A percentile compares a stretch with the other conserved stretches of the same genome.
phyloP scores from a whole-genome alignment of 2,329 filamentous ascomycete species.

The Graphium sp. region DNA sequence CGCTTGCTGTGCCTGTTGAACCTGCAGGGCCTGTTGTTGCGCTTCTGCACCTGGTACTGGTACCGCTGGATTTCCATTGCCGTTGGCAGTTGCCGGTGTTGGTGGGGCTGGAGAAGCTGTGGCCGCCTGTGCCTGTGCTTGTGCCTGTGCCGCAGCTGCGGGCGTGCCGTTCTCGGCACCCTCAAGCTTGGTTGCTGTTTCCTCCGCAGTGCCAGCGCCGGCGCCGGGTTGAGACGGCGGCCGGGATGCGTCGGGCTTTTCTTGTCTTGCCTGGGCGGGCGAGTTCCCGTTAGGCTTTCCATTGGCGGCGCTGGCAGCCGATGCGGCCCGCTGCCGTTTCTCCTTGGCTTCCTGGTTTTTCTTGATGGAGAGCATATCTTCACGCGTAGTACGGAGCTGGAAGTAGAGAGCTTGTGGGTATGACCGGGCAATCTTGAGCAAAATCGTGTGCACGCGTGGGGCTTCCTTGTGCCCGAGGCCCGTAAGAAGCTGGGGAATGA shows the following conservation, averaged over 20 bases:
- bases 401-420: conserved; percentile 96
- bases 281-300: conserved; percentile 27
- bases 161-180: background rate
- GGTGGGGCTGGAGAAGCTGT: conserved; percentile 1
- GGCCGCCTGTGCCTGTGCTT: too few species aligned
- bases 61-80: too few species aligned
- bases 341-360: conserved; percentile 71
- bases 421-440: conserved; percentile 85
- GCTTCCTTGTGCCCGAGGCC: conserved; percentile 87
- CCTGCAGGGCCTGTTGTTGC: conserved; percentile 2
- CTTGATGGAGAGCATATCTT: conserved; percentile 87
- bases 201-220: conserved; percentile 25
- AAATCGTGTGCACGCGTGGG: conserved; percentile 65
- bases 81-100: background rate
- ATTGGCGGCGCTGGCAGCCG: conserved; percentile 18
- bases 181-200: conserved; percentile 20
- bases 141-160: background rate
- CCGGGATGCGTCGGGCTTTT: conserved; percentile 22
- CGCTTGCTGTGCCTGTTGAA: conserved; percentile 8
- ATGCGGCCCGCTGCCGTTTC: conserved; percentile 30
- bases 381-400: conserved; percentile 77
- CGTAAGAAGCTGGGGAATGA: conserved; percentile 88
- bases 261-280: conserved; percentile 35
- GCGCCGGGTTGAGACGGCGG: conserved; percentile 29
- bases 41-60: conserved; percentile 9